A percentile compares a stretch with the other conserved stretches of the same genome.
phyloP scores from a whole-genome alignment of 2,329 filamentous ascomycete genomes.

The Rachicladosporium sp. region DNA sequence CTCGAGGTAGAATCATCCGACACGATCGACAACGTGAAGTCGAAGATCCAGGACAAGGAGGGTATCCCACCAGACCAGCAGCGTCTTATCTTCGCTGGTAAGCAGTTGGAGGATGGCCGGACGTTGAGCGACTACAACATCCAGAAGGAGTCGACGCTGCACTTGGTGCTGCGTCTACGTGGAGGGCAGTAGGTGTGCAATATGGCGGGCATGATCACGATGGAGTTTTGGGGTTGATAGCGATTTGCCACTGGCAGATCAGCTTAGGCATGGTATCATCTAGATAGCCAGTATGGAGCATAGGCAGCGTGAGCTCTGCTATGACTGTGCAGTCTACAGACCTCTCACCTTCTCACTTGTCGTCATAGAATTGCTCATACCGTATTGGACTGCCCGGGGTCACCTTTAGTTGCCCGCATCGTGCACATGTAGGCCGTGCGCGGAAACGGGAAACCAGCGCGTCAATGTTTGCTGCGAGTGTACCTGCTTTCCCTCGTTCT shows the following conservation, averaged over 20 bases:
- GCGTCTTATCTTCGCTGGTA: constrained; percentile 87
- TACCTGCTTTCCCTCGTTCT: too few relatives aligned
- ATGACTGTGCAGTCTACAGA: too few relatives aligned
- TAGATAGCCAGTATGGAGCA: too few relatives aligned
- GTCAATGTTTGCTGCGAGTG: too few relatives aligned
- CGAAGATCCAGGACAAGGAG: constrained; percentile 98
- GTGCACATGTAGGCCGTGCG: too few relatives aligned
- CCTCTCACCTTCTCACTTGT: constrained; percentile 52
- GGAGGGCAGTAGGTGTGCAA: constrained; percentile 53
- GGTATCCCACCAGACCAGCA: constrained; percentile 94
- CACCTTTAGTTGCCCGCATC: too few relatives aligned
- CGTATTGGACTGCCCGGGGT: too few relatives aligned
- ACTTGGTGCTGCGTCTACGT: constrained; percentile 51
- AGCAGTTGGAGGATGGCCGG: constrained; percentile 88
- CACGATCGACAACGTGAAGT: constrained; percentile 99
- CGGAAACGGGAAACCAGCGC: too few relatives aligned
- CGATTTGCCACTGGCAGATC: constrained; percentile 90
- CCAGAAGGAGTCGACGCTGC: constrained; percentile 55
- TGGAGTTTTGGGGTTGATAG: constrained; percentile 60
- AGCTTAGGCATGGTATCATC: constrained; percentile 40
- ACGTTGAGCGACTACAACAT: constrained; percentile 91
- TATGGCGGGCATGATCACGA: constrained; percentile 60
- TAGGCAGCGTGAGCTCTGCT: too few relatives aligned
- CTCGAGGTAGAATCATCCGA: constrained; percentile 96
- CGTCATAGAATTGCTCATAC: too few relatives aligned